Base-by-base conservation (phyloP, 2,329 filamentous ascomycete genomes). In the Colletotrichum lindemuthianum region DNA sequence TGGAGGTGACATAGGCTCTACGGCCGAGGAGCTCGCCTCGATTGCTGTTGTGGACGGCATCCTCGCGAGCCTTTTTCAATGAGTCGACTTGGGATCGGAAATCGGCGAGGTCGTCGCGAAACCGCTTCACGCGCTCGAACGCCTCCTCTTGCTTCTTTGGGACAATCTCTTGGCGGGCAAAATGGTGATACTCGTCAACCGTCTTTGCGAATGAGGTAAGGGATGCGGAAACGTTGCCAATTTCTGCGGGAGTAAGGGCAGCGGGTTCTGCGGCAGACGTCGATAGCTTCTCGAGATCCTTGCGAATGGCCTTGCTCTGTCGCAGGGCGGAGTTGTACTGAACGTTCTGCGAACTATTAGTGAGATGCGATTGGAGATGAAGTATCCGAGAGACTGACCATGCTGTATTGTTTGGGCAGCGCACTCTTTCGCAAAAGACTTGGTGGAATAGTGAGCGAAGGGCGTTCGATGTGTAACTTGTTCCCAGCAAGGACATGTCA, bases 141-240 rank as follows among this genome's bases (percentile, higher is more conserved):
- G 95, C 96, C 74, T 98, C 97, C 65, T 96, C 90, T 71, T 97
- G 92, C 79, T 98, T 99, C 65, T 92, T 90, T 5, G 91, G 86
- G 60, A 97, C 94, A 37, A 97, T 88, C 77, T 99, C 96, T 72
- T 95, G 92, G 69, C 92, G 92, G 1, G 94, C 91, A 36, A 97
- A 88, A 59, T 86, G 86, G 72, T 91, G 88, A 82, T 99, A 99
- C 75, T 97, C 94, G 79, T 97, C 94, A 69, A 99, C 85, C 1
- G 93, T 97, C 66, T 96, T 92, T 50, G 91, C 88, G 77, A 99
- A 93, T 65, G 93, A 79, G 47, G 91, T 89, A 36, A 96, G 81
- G 12, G 92, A 92, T 16, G 89, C 90, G n/a, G 90, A 90, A 68
- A 93, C 87, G 77, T 93, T 91, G 73, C 90, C 90, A 77, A 83